phyloP scores from a whole-genome alignment of 257 asterid genomes.

The Fraxinus cuspidata region DNA sequence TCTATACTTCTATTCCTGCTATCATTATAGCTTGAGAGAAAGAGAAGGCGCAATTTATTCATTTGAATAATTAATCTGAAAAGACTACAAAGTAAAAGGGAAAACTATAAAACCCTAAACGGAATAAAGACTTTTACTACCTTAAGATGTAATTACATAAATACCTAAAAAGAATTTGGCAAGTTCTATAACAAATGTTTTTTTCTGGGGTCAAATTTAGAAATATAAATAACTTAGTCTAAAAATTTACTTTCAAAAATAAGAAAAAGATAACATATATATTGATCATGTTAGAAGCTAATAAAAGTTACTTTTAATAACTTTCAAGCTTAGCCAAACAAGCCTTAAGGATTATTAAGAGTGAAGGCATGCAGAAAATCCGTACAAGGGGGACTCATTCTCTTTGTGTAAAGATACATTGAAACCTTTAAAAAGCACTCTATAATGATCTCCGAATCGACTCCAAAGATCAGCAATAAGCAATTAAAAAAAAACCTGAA shows the following conservation, averaged over 20 bases:
- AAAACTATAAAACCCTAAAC: neutral
- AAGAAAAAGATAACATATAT: neutral
- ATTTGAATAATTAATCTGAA: neutral
- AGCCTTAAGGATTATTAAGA: neutral
- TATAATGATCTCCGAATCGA: conserved; percentile 20
- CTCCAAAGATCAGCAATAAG: conserved; percentile 30
- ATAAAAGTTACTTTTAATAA: neutral
- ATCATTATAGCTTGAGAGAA: neutral
- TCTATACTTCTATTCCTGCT: neutral
- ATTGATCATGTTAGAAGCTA: neutral
- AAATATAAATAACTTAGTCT: too few species aligned
- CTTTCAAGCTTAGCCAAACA: neutral
- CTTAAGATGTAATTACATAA: too few species aligned
- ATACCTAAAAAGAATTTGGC: neutral
- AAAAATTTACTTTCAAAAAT: too few species aligned
- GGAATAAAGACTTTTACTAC: neutral
- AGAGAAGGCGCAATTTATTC: neutral
- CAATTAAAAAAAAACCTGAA: conserved; percentile 12
- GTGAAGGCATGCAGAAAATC: conserved; percentile 1
- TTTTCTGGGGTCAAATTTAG: too few species aligned
- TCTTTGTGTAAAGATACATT: neutral
- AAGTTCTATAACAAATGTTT: too few species aligned
- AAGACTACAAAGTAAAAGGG: neutral
- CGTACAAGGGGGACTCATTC: conserved; percentile 32
- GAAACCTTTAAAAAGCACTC: conserved; percentile 23